A percentile compares a stretch with the other conserved stretches of the same genome.
Evolutionary conservation across 805 yeast species (phyloP).

Genomic region (Metschnikowia peoriensis): DNA sequence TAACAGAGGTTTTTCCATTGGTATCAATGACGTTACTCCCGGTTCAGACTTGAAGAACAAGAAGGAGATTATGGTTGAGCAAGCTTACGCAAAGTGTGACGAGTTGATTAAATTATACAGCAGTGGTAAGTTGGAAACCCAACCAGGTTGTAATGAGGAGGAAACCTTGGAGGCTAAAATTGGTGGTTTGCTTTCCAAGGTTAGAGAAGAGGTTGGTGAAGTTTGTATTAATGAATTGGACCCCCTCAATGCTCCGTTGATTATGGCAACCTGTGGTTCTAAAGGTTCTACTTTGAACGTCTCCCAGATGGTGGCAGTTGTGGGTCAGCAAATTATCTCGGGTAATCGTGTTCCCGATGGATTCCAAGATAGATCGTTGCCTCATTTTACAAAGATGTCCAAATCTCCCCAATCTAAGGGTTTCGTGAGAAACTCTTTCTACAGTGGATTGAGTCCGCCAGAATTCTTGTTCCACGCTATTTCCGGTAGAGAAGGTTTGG

Average conservation of each 20-base stretch:
- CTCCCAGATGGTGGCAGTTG: conserved; percentile 99
- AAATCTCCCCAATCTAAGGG: conserved; percentile 98
- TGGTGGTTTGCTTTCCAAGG: conserved; percentile 93
- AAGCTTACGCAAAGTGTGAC: conserved; percentile 88
- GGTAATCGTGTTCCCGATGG: conserved; percentile 99
- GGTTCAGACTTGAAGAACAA: conserved; percentile 68
- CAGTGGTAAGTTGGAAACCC: conserved; percentile 90
- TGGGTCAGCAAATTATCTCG: conserved; percentile 97
- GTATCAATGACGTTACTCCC: conserved; percentile 96
- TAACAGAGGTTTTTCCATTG: conserved; percentile 94
- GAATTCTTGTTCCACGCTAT: conserved; percentile 99
- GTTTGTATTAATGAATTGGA: conserved; percentile 92
- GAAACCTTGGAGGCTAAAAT: conserved; percentile 97
- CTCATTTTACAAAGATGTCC: conserved; percentile 94
- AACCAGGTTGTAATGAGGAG: conserved; percentile 98
- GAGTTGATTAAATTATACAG: conserved; percentile 77
- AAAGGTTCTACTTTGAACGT: conserved; percentile 97
- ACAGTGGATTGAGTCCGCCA: conserved; percentile 97
- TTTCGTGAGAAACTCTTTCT: conserved; percentile 93
- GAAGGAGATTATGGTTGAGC: conserved; percentile 87
- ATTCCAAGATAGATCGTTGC: conserved; percentile 97
- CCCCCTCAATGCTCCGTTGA: conserved; percentile 88
- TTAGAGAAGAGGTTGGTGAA: conserved; percentile 98
- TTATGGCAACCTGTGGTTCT: conserved; percentile 99
- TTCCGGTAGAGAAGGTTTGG: conserved; percentile 99